phyloP scores from a whole-genome alignment of 306 rosid species.

The Dalbergia cochinchinensis region DNA sequence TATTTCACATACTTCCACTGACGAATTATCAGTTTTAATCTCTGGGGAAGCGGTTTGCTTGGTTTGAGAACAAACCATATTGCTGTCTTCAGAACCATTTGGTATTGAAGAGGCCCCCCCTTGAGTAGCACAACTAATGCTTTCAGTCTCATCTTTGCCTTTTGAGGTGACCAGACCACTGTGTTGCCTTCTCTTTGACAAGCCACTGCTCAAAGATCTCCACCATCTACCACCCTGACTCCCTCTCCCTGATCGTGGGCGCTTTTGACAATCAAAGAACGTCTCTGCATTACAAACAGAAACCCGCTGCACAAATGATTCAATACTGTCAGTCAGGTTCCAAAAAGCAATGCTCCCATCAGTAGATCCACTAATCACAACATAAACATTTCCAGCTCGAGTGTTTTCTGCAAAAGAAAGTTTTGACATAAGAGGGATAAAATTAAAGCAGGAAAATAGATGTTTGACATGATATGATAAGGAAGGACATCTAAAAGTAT shows the following conservation, averaged over 20 bases:
- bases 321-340: slow-evolving; percentile 76
- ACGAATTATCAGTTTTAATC: slow-evolving; percentile 49
- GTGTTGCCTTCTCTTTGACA: slow-evolving; percentile 55
- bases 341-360: slow-evolving; percentile 95
- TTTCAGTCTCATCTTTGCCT: slow-evolving; percentile 43
- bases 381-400: slow-evolving; percentile 56
- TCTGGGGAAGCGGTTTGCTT: slow-evolving; percentile 47
- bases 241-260: slow-evolving; percentile 96
- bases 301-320: slow-evolving; percentile 73
- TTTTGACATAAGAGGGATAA: slow-evolving; percentile 25
- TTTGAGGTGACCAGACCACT: slow-evolving; percentile 36
- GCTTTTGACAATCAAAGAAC: slow-evolving; percentile 76
- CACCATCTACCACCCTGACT: slow-evolving; percentile 98
- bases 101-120: slow-evolving; percentile 48
- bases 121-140: slow-evolving; percentile 40
- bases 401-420: slow-evolving; percentile 57
- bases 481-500: slow-evolving; percentile 15
- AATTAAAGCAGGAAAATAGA: slow-evolving; percentile 36
- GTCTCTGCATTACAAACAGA: slow-evolving; percentile 64
- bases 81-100: slow-evolving; percentile 51
- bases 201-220: slow-evolving; percentile 69
- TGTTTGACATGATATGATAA: slow-evolving; percentile 1
- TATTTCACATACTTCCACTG: slow-evolving; percentile 68
- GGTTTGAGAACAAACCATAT: slow-evolving; percentile 50
- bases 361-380: slow-evolving; percentile 90